Percentiles rank a stretch among this genome's conserved stretches.
Conservation (phyloP, 129 eudicot species). For the Chrysanthemum seticuspe region DNA sequence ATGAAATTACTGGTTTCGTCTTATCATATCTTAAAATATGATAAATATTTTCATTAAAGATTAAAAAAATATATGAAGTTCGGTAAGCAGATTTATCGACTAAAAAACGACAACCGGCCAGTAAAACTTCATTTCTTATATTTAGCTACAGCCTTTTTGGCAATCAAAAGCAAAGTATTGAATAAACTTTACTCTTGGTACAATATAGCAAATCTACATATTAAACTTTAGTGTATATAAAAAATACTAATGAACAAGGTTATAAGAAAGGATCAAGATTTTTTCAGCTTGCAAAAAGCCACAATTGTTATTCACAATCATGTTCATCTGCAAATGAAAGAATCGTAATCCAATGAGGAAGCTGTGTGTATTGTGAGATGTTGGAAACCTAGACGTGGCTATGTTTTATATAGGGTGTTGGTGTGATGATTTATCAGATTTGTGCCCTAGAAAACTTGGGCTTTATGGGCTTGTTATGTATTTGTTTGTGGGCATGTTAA, state of each 20-base stretch:
- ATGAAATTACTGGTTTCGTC: background rate
- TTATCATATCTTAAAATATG: background rate
- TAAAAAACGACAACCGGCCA: slow-evolving; percentile 37
- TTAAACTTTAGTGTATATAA: background rate
- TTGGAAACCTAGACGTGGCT: too few relatives aligned
- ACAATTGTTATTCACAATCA: too few relatives aligned
- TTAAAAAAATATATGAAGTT: slow-evolving; percentile 14
- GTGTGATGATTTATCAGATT: background rate
- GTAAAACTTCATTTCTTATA: slow-evolving; percentile 27
- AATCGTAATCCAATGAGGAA: too few relatives aligned
- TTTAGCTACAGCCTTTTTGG: slow-evolving; percentile 38
- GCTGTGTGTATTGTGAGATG: too few relatives aligned
- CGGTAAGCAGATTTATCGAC: slow-evolving; percentile 42
- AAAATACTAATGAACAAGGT: background rate
- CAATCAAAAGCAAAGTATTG: slow-evolving; percentile 27
- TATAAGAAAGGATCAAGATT: background rate
- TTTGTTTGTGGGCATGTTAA: background rate
- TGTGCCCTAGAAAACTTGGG: background rate
- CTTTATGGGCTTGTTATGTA: background rate
- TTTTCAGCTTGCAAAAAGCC: too few relatives aligned
- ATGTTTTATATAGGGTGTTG: background rate
- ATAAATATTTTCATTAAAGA: background rate
- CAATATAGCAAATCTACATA: slow-evolving; percentile 19
- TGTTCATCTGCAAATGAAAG: too few relatives aligned
- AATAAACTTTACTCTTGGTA: slow-evolving; percentile 27